A percentile compares a stretch with the other conserved stretches of the same genome.
These are phyloP conservation scores for Epichloe gansuensis DNA, from an alignment of 2,329 filamentous ascomycete species.

Conservation along the genomic window DNA sequence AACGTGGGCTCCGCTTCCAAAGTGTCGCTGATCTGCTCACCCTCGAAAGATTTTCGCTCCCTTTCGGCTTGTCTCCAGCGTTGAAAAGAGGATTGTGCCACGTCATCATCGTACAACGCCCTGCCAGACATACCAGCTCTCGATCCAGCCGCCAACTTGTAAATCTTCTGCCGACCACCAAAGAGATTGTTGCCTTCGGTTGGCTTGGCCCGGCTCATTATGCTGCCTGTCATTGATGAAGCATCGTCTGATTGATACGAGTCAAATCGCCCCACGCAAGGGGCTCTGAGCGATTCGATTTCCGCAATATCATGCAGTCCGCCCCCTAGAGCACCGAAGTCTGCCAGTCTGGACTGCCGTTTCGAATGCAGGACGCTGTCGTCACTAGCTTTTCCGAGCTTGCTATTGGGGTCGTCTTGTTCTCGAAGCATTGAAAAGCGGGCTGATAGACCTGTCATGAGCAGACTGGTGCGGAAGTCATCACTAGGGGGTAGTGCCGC, in stretches of 20 bases:
- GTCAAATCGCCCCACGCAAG: slow-evolving; percentile 44
- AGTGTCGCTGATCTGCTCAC: slow-evolving; percentile 23
- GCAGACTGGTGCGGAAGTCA: slow-evolving; percentile 85
- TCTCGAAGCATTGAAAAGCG: slow-evolving; percentile 95
- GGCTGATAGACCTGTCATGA: slow-evolving; percentile 90
- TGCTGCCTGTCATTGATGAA: slow-evolving; percentile 48
- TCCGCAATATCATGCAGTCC: slow-evolving; percentile 77
- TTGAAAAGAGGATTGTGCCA: slow-evolving; percentile 73
- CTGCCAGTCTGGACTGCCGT: slow-evolving; percentile 62
- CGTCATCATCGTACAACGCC: slow-evolving; percentile 75
- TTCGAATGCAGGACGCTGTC: slow-evolving; percentile 83
- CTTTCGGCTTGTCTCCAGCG: slow-evolving; percentile 52
- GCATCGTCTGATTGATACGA: slow-evolving; percentile 63
- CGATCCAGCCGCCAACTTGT: slow-evolving; percentile 57
- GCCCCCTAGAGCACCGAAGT: slow-evolving; percentile 46
- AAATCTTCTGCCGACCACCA: slow-evolving; percentile 90
- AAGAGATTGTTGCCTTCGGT: slow-evolving; percentile 88
- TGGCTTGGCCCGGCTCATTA: slow-evolving; percentile 76
- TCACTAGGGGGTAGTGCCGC: slow-evolving; percentile 70
- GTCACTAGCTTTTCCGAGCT: slow-evolving; percentile 86
- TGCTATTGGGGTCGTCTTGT: slow-evolving; percentile 81
- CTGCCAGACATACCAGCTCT: slow-evolving; percentile 48
- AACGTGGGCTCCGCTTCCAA: slow-evolving; percentile 36
- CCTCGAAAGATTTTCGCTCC: slow-evolving; percentile 35
- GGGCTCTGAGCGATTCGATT: slow-evolving; percentile 64